Evolutionary conservation across 306 rosid species (phyloP).

Genomic region (Castanopsis chinensis): DNA sequence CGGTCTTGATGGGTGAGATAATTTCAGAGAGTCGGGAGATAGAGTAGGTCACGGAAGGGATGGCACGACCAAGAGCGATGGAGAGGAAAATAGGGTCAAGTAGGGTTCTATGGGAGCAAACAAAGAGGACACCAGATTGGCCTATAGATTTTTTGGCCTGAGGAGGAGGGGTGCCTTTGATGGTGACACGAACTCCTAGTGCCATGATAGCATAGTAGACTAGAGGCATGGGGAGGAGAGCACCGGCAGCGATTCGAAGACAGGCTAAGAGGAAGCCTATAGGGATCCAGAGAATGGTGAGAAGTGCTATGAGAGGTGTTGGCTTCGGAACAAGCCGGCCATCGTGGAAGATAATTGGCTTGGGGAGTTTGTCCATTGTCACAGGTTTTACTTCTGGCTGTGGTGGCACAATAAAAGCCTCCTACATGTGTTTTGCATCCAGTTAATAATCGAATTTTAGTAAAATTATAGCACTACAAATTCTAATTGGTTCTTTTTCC

Average conservation of each 20-base stretch:
- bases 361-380: conserved; percentile 40
- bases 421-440: conserved; percentile 33
- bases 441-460: no score
- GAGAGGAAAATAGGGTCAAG: conserved; percentile 90
- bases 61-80: conserved; percentile 69
- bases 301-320: conserved; percentile 54
- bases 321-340: conserved; percentile 76
- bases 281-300: conserved; percentile 73
- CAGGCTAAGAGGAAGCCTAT: conserved; percentile 69
- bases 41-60: conserved; percentile 78
- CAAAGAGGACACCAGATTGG: conserved; percentile 57
- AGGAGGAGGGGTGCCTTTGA: conserved; percentile 70
- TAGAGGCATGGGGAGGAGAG: conserved; percentile 72
- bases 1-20: conserved; percentile 78
- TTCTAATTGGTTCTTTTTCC: no score
- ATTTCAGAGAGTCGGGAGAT: conserved; percentile 74
- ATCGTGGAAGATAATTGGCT: conserved; percentile 62
- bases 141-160: conserved; percentile 35
- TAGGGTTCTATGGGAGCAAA: conserved; percentile 74
- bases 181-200: conserved; percentile 17
- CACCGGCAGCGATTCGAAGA: conserved; percentile 61
- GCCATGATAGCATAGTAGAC: conserved; percentile 67
- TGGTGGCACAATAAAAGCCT: conserved; percentile 59
- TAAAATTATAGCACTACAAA: no score
- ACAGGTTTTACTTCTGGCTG: conserved; percentile 44